A percentile compares a stretch with the other conserved stretches of the same genome.
These are phyloP conservation scores for Hypomontagnella monticulosa DNA, from an alignment of 495 filamentous ascomycete species.

Conservation along the genomic window DNA sequence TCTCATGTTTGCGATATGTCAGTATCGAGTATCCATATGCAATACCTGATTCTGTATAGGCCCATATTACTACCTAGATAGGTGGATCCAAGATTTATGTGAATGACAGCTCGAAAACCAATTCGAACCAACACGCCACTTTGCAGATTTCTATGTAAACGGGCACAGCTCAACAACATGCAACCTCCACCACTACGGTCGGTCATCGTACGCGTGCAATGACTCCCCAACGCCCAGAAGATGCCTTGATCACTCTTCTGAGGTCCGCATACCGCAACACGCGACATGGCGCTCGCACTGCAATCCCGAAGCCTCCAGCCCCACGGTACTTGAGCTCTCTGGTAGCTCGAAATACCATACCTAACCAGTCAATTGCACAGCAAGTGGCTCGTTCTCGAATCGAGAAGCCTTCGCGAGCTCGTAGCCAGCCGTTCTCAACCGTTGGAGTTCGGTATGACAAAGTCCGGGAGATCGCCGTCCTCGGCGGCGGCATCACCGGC, in stretches of 20 bases:
- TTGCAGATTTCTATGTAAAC: background rate
- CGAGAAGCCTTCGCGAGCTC: conserved; percentile 3
- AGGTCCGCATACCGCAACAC: conserved; percentile 35
- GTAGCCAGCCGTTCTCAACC: conserved; percentile 29
- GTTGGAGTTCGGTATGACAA: conserved; percentile 30
- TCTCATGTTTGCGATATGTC: no score
- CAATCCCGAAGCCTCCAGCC: conserved; percentile 7
- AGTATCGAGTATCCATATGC: no score
- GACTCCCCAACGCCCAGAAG: conserved; percentile 36
- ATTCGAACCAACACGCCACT: conserved; percentile 16
- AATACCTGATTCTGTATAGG: no score
- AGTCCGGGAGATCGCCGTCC: conserved; percentile 69
- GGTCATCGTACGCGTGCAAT: conserved; percentile 31
- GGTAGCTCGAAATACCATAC: conserved; percentile 6
- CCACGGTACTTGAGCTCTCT: conserved; percentile 37
- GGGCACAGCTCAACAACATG: conserved; percentile 28
- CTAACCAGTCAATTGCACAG: conserved; percentile 8
- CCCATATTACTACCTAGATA: no score
- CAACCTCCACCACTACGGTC: conserved; percentile 15
- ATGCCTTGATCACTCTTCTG: conserved; percentile 33
- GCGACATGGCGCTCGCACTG: conserved; percentile 14
- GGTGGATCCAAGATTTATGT: no score
- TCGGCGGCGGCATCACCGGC: conserved; percentile 93
- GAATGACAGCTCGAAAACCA: background rate
- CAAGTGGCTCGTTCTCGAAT: conserved; percentile 3